phyloP scores from a whole-genome alignment of 352 stramenopile genomes.

The Phytophthora parvispora region DNA sequence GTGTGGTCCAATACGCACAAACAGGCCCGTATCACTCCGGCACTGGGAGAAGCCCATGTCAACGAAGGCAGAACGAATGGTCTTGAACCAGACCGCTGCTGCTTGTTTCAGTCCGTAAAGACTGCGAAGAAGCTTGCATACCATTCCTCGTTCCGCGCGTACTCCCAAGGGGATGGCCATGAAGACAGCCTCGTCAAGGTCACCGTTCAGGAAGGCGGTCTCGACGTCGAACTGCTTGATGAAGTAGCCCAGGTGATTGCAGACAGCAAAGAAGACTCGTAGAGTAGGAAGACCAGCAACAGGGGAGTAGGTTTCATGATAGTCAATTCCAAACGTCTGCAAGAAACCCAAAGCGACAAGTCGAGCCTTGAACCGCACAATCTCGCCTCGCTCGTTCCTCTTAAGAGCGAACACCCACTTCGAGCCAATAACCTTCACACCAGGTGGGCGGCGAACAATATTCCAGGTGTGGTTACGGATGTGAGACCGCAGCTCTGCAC shows the following conservation, averaged over 20 bases:
- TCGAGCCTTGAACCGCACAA: slow-evolving; percentile 35
- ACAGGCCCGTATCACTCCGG: slow-evolving; percentile 3
- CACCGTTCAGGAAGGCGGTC: slow-evolving; percentile 23
- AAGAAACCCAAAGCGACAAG: slow-evolving; percentile 30
- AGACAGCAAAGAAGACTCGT: slow-evolving; percentile 30
- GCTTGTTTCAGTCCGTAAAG: slow-evolving; percentile 50
- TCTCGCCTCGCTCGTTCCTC: slow-evolving; percentile 19
- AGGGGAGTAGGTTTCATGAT: slow-evolving; percentile 28
- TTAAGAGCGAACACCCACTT: slow-evolving; percentile 30
- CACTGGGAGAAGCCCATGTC: slow-evolving; percentile 10
- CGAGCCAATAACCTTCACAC: slow-evolving; percentile 5
- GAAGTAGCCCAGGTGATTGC: slow-evolving; percentile 10
- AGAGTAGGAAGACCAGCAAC: slow-evolving; percentile 25
- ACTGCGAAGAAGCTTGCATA: slow-evolving; percentile 30
- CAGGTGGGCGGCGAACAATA: slow-evolving; percentile 1
- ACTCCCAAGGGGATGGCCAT: slow-evolving; percentile 23
- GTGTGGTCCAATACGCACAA: neutral
- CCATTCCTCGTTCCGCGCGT: no score
- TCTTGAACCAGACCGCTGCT: slow-evolving; percentile 36
- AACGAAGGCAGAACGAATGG: slow-evolving; percentile 16
- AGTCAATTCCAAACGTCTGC: slow-evolving; percentile 30
- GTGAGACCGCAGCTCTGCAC: slow-evolving; percentile 1
- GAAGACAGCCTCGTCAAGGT: slow-evolving; percentile 33
- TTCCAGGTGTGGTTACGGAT: slow-evolving; percentile 26
- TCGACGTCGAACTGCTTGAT: slow-evolving; percentile 38